Base-by-base conservation (phyloP, 2,329 filamentous ascomycete genomes). In the Ascomycota sp. region DNA sequence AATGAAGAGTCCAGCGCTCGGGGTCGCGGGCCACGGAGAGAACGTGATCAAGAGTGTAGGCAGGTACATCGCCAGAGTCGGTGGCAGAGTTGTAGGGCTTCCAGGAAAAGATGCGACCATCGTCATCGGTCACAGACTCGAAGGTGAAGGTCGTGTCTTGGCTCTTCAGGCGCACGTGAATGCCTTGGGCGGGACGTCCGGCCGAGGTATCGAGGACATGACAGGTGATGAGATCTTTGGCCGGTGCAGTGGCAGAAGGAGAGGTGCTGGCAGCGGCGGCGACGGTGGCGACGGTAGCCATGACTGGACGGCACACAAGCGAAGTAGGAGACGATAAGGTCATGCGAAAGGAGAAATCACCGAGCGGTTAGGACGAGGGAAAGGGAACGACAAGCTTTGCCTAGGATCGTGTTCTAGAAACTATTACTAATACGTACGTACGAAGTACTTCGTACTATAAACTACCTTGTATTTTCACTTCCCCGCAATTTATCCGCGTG, bases 191-290 rank as follows among this genome's bases (percentile, higher is more conserved):
- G 15, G 80, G 80, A 33, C 63, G 64, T 44, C 80, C 80, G 36
- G 65, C 57, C n/a, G 71, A 67, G 8, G 79, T 86, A 61, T 89
- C 78, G 49, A 89, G 78, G 51, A 85, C 69, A 60, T 89, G 80
- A 60, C 79, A 86, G 50, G 80, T 86, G 45, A 89, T 86, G 46
- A 69, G 69, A 46, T 72, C 69, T 45, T 66, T 70, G 34, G 33
- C 28, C 20, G 39, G 13, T 17, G 30, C 20, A 12, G 25, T 25
- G 23, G 27, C 7, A 6, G 29, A 11, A 6, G 13, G 22, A 20
- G n/a, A 13, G 13, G 17, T 15, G 29, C 6, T 10, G 29, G 20
- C 8, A 17, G 24, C 9, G 8, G 13, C 2, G 22, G 20, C 12
- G 15, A 10, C 8, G 13, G 9, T 5, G 22, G 25, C 6, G 12